Base-by-base conservation (phyloP, 805 yeast genomes). In the Starmerella floris region DNA sequence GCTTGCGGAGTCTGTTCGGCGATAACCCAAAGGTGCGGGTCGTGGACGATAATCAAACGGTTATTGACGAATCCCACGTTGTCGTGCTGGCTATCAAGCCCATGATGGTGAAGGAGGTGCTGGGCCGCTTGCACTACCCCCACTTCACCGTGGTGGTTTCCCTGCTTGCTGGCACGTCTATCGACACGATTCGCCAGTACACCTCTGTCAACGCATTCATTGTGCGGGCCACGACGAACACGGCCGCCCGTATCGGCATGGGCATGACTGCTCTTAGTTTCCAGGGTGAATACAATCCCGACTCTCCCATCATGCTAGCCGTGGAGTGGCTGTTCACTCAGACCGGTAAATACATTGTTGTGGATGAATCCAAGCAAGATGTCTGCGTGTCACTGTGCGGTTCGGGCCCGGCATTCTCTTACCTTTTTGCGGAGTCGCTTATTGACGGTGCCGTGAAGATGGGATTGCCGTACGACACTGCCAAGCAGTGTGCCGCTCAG, bases 181-280 rank as follows among this genome's bases (percentile, higher is more conserved):
- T 87, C 48, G 76, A 67, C 17, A 82, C 81, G 58, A 71, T 74
- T 54, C 66, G 82, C 9, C 45, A 58, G 39, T 44, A 51, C 49
- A 43, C 59, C 41, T 47, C 56, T 31, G 51, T 49, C 40, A 46
- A 57, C 51, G 65, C 69, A 5, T 65, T 68, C 45, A 76, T 88
- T 26, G 83, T 93, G 20, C 73, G 94, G 49, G 94, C 93, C n/a
- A 87, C 93, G 94, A 88, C 99, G 36, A 91, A 88, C 64, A 91
- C 98, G 0, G 96, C 99, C 3, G 93, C 95, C 17, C 78, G 79
- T 60, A 83, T 73, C 60, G 95, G 96, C 20, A 75, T 78, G 53
- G 98, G 97, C 40, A 84, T 88, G 70, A 95, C 97, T 10, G 85
- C 84, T 31, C 77, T 91, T n/a, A 73, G 95, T 2, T 76, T 82